Evolutionary conservation across 169 alveolate species (phyloP).

Genomic region (Eimeria mitis): DNA sequence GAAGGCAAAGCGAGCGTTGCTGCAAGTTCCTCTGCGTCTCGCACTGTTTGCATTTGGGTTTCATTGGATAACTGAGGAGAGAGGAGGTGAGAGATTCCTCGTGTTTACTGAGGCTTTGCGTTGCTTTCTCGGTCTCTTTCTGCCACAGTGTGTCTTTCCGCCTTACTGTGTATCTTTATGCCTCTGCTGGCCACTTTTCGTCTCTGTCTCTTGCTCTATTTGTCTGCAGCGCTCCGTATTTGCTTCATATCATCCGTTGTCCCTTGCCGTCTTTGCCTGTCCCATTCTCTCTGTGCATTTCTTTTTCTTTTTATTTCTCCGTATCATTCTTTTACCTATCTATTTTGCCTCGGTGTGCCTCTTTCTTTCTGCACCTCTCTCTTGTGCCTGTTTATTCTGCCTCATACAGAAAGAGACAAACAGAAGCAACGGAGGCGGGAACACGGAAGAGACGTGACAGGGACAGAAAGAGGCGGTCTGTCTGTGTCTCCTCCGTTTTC

Average conservation of each 20-base stretch:
- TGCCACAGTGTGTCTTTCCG: background rate
- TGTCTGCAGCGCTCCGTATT: too few species aligned
- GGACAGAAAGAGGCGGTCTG: too few species aligned
- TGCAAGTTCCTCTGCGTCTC: conserved; percentile 47
- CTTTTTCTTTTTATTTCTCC: background rate
- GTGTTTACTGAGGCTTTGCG: background rate
- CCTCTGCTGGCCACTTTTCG: background rate
- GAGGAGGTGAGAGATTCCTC: conserved; percentile 35
- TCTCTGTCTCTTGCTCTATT: background rate
- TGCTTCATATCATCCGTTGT: too few species aligned
- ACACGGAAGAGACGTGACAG: too few species aligned
- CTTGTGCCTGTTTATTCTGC: background rate
- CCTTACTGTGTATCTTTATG: background rate
- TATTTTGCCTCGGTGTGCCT: background rate
- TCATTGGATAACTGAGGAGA: conserved; percentile 28
- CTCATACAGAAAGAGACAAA: too few species aligned
- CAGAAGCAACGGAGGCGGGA: too few species aligned
- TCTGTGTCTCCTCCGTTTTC: background rate
- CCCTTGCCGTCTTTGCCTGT: background rate
- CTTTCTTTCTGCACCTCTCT: background rate
- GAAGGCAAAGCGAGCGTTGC: conserved; percentile 31
- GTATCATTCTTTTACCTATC: background rate
- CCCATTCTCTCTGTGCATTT: background rate
- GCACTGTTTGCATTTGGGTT: conserved; percentile 66
- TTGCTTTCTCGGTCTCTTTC: background rate